phyloP scores from a whole-genome alignment of 768 basidiomycete genomes.

The Strobilomyces dryophilus region DNA sequence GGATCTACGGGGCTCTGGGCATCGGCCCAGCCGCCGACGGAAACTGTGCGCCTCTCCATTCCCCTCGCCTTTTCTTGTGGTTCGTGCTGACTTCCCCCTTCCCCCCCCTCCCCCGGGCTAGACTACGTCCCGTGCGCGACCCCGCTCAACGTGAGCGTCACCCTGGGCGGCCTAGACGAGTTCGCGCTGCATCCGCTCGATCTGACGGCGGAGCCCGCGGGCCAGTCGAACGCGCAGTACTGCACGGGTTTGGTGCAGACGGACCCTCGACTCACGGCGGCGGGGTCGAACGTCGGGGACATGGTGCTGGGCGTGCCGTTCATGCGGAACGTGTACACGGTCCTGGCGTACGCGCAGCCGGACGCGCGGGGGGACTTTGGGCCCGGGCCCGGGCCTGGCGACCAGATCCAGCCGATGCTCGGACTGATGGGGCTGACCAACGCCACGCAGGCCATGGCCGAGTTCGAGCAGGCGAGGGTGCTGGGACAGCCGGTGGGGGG shows the following conservation, averaged over 20 bases:
- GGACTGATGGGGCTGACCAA: constrained; percentile 66
- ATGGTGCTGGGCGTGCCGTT: constrained; percentile 80
- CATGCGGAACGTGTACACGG: constrained; percentile 70
- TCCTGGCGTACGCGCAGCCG: constrained; percentile 63
- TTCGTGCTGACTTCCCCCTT: too few relatives aligned
- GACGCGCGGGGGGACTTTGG: constrained; percentile 44
- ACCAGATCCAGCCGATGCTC: constrained; percentile 37
- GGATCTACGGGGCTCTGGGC: constrained; percentile 72
- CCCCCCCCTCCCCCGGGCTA: constrained; percentile 20
- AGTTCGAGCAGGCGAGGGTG: constrained; percentile 69
- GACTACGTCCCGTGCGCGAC: constrained; percentile 73
- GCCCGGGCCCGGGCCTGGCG: constrained; percentile 3
- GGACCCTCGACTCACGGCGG: constrained; percentile 38
- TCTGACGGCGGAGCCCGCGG: constrained; percentile 48
- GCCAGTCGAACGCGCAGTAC: constrained; percentile 37
- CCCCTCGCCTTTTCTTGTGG: too few relatives aligned
- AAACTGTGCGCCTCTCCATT: constrained; percentile 55
- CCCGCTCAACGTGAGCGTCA: constrained; percentile 69
- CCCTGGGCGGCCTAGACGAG: constrained; percentile 52
- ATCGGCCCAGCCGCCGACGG: constrained; percentile 56
- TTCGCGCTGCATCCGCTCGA: constrained; percentile 75
- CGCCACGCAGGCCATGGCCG: constrained; percentile 52
- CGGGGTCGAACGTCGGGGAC: constrained; percentile 46
- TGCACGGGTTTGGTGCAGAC: constrained; percentile 72
- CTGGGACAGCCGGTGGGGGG: constrained; percentile 52